A percentile compares a stretch with the other conserved stretches of the same genome.
phyloP scores from a whole-genome alignment of 1,284 basidiomycete genomes.

The Apiotrichum sp. region DNA sequence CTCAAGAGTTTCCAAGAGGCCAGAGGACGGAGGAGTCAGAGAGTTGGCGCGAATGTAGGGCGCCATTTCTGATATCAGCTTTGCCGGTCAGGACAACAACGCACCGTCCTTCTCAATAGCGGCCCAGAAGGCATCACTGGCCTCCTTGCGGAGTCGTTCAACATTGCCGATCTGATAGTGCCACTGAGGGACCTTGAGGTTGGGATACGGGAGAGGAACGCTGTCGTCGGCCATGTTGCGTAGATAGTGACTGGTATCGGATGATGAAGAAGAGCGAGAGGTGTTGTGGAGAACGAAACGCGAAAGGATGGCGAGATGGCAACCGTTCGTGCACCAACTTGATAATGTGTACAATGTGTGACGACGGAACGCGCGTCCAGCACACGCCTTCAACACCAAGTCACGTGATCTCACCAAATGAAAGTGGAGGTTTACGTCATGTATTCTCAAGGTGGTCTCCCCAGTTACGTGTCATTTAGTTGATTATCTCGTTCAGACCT shows the following conservation, averaged over 20 bases:
- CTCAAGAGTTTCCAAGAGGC: conserved; percentile 64
- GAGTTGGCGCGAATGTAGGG: conserved; percentile 56
- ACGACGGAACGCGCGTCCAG: no score
- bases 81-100: conserved; percentile 23
- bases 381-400: no score
- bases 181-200: conserved; percentile 70
- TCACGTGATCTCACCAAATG: no score
- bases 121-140: conserved; percentile 61
- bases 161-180: conserved; percentile 68
- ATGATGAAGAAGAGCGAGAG: neutral
- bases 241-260: neutral
- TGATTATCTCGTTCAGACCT: no score
- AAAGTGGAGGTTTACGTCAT: no score
- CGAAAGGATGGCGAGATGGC: no score
- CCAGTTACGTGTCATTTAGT: no score
- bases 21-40: conserved; percentile 48
- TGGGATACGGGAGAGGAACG: conserved; percentile 73
- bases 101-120: conserved; percentile 82
- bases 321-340: no score
- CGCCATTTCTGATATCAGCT: conserved; percentile 61
- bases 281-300: neutral
- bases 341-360: no score
- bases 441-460: no score
- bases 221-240: conserved; percentile 68
- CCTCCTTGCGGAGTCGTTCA: conserved; percentile 59